These are phyloP conservation scores for Syzygium aromaticum DNA, from an alignment of 345 rosid genomes.

Conservation along the genomic window DNA sequence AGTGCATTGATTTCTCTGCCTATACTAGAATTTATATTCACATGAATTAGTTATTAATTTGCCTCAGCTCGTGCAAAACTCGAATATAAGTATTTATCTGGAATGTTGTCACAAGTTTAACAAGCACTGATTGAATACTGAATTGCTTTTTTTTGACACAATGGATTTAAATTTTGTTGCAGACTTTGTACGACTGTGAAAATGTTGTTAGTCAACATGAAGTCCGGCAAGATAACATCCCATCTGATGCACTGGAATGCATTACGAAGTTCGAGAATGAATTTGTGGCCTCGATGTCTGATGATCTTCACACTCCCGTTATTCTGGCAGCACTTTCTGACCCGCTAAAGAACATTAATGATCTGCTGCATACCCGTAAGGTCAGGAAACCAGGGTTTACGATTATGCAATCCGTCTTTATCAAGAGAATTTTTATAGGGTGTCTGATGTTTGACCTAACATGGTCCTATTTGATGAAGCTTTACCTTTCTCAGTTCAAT, in stretches of 20 bases:
- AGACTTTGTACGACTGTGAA: constrained; percentile 78
- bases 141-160: neutral
- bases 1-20: neutral
- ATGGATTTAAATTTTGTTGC: constrained; percentile 20
- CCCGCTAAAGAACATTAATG: constrained; percentile 74
- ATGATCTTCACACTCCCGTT: constrained; percentile 84
- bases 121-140: neutral
- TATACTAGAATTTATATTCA: neutral
- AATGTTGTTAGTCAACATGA: constrained; percentile 39
- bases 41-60: neutral
- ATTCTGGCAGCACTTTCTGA: constrained; percentile 84
- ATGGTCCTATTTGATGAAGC: neutral
- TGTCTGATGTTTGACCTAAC: neutral
- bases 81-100: neutral
- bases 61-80: neutral
- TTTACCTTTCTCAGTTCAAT: neutral
- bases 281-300: constrained; percentile 69
- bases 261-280: constrained; percentile 44
- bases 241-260: constrained; percentile 31
- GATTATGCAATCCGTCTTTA: neutral
- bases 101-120: neutral
- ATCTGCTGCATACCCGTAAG: constrained; percentile 78
- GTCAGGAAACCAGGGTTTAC: constrained; percentile 18
- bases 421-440: neutral
- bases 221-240: constrained; percentile 26